Evolutionary conservation across 1,139 yeast genomes (phyloP), one percentile per base, ranked within the genome.

Genomic region (Suhomyces kunorum): DNA sequence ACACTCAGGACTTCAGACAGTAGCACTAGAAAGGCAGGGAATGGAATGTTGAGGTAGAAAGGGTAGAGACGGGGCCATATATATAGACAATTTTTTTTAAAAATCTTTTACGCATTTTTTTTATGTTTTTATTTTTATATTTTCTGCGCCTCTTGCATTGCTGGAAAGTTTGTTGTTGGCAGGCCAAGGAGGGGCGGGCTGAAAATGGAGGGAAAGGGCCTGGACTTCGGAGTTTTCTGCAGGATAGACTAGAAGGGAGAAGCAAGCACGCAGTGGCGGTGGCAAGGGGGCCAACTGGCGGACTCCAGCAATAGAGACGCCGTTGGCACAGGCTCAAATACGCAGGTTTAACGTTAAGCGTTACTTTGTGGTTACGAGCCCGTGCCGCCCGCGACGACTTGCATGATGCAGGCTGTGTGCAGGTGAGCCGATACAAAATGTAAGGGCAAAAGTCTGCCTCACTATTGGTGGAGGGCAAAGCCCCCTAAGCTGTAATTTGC

Each of bases 31-130:
- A 29, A 29, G 24, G 24, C 19, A 16, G 24, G 23, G 24, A 17
- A n/a, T 5, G 22, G 26, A n/a, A n/a, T n/a, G 34, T 23, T 31
- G 34, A n/a, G 27, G 19, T 19, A 14, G 19, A 11, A 16, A n/a
- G 25, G 25, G 23, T 22, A 34, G 37, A 37, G 39, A 36, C 40
- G 40, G 40, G 43, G 38, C 28, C 40, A 34, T 34, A 36, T 40
- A 40, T 40, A 40, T 40, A 40, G 34, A 26, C 39, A 39, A 36
- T 34, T 43, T 42, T 41, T 35, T 40, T 38, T 24, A 28, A 38
- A 38, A 32, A 12, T 34, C 34, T 34, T 39, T 34, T 32, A 12
- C 29, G 17, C 27, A 36, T 31, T 30, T 36, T 42, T 42, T 40
- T 33, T 32, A 34, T 22, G 36, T 29, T 31, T 30, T 36, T 42